A percentile compares a stretch with the other conserved stretches of the same genome.
Conservation (phyloP, 2,329 filamentous ascomycete species). For the Hyphodiscus sp. region DNA sequence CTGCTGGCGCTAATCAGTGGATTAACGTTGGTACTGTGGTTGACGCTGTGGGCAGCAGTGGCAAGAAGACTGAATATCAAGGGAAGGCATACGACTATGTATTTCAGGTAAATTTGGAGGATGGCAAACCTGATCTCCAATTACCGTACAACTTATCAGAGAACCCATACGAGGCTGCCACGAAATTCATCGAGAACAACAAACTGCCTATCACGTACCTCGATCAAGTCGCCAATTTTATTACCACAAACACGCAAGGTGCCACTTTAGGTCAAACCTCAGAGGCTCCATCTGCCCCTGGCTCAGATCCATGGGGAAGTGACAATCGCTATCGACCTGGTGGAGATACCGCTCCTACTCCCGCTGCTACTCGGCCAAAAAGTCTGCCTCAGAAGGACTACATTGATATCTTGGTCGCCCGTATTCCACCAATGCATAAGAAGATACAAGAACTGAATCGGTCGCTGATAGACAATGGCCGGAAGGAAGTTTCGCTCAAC, state of each 20-base stretch:
- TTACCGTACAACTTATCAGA: conserved; percentile 90
- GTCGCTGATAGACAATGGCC: conserved; percentile 61
- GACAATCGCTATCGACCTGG: conserved; percentile 75
- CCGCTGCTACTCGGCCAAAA: conserved; percentile 38
- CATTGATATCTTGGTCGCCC: conserved; percentile 68
- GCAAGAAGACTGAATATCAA: conserved; percentile 54
- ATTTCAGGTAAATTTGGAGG: conserved; percentile 93
- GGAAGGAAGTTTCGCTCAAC: conserved; percentile 69
- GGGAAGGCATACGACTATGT: conserved; percentile 94
- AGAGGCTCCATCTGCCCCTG: conserved; percentile 34
- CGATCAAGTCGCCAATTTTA: conserved; percentile 89
- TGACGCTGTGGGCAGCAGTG: conserved; percentile 76
- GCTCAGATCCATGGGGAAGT: conserved; percentile 64
- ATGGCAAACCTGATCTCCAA: conserved; percentile 86
- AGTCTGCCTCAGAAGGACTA: conserved; percentile 74
- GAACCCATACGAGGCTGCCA: conserved; percentile 86
- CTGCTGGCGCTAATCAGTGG: conserved; percentile 58
- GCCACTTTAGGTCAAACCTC: conserved; percentile 66
- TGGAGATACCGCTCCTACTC: conserved; percentile 40
- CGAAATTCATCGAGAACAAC: conserved; percentile 84
- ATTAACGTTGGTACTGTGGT: conserved; percentile 90
- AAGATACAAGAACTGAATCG: conserved; percentile 73
- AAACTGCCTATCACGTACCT: conserved; percentile 82
- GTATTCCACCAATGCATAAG: conserved; percentile 63
- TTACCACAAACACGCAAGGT: conserved; percentile 81